Percentiles rank a stretch among this genome's conserved stretches.
These are phyloP conservation scores for Boletus vinaceobasis DNA, from an alignment of 768 basidiomycete species.

Conservation along the genomic window DNA sequence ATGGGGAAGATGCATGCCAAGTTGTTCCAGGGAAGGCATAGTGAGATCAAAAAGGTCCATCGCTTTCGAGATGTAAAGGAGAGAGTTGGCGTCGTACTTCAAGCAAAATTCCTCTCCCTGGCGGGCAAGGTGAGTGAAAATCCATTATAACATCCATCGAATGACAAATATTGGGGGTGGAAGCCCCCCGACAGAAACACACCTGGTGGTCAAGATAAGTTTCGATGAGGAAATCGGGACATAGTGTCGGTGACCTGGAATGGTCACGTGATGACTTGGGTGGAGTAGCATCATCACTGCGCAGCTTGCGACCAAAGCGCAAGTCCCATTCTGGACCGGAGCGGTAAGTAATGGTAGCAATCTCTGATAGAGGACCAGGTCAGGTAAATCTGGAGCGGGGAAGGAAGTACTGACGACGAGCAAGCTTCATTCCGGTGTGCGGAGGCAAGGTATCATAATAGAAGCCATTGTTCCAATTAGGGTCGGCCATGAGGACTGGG, in stretches of 20 bases:
- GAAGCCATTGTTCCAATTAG: slow-evolving; percentile 98
- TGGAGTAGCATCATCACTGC: slow-evolving; percentile 24
- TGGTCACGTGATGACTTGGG: slow-evolving; percentile 3
- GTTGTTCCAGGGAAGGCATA: slow-evolving; percentile 61
- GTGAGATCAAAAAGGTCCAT: slow-evolving; percentile 99
- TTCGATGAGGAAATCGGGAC: slow-evolving; percentile 97
- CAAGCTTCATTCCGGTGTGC: slow-evolving; percentile 97
- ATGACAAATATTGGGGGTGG: background rate
- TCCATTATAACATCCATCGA: background rate
- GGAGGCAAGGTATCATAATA: slow-evolving; percentile 96
- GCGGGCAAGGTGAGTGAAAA: slow-evolving; percentile 3
- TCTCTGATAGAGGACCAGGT: slow-evolving; percentile 53
- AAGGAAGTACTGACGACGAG: slow-evolving; percentile 67
- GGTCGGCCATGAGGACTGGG: slow-evolving; percentile 96
- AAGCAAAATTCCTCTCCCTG: slow-evolving; percentile 96
- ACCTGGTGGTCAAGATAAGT: slow-evolving; percentile 95
- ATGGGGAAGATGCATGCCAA: slow-evolving; percentile 48
- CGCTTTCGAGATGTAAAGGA: slow-evolving; percentile 97
- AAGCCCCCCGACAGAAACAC: slow-evolving; percentile 7
- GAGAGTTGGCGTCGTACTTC: slow-evolving; percentile 98
- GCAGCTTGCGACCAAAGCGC: slow-evolving; percentile 85
- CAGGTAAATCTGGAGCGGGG: background rate
- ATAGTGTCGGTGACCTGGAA: slow-evolving; percentile 63
- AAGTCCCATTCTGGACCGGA: slow-evolving; percentile 99
- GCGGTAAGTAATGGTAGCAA: slow-evolving; percentile 98